Conservation (phyloP, 257 asterid species). For the Solanum neorickii region DNA sequence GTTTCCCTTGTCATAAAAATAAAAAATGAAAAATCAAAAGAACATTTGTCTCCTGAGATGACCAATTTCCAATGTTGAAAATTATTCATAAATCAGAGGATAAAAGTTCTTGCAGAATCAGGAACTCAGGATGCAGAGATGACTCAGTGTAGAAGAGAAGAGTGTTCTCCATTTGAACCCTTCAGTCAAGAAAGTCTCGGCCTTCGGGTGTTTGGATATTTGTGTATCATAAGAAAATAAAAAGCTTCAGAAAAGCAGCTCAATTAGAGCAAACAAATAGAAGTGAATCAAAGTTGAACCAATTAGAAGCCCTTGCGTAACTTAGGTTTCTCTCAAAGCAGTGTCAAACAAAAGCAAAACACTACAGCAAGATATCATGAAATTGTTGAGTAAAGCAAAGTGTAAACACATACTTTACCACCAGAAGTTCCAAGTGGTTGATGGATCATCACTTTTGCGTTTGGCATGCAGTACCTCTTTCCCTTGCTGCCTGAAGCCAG, state of each 20-base stretch:
- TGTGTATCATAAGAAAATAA: not conserved
- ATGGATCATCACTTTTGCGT: slow-evolving; percentile 94
- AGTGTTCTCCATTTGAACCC: not conserved
- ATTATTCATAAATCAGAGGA: not conserved
- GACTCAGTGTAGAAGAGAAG: not conserved
- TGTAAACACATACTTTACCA: slow-evolving; percentile 40
- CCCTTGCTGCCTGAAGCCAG: slow-evolving; percentile 89
- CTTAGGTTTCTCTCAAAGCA: not conserved
- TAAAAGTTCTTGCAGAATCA: not conserved
- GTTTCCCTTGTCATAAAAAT: not conserved
- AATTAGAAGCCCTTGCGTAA: not conserved
- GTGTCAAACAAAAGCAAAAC: not conserved
- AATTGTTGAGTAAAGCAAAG: not conserved
- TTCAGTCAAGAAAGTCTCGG: not conserved
- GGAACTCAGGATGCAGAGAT: not conserved
- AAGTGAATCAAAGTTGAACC: not conserved
- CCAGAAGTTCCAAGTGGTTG: slow-evolving; percentile 85
- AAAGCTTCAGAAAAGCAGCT: not conserved
- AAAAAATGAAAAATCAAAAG: not conserved
- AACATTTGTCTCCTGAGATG: not conserved
- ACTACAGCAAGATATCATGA: not conserved
- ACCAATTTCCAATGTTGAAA: not conserved
- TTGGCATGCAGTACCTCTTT: slow-evolving; percentile 96
- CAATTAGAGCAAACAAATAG: not conserved
- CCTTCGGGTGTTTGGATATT: not conserved